Percentiles rank a stretch among this genome's conserved stretches.
Conservation (phyloP, 2,329 filamentous ascomycete species). For the Pseudofabraea citricarpa region DNA sequence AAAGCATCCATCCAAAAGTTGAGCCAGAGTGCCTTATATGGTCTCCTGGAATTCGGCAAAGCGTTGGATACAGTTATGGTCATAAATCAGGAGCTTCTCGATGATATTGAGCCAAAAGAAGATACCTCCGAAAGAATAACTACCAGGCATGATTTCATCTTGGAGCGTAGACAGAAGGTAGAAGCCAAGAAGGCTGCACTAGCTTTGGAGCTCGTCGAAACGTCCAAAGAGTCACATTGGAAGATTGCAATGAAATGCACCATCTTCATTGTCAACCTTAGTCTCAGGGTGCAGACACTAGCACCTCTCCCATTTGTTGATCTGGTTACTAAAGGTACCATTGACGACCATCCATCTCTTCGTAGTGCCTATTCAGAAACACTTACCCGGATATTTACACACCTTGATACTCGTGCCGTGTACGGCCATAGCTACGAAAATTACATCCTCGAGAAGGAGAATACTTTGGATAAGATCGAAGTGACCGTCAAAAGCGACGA, state of each 20-base stretch:
- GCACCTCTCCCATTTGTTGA: constrained; percentile 79
- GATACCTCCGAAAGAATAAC: constrained; percentile 54
- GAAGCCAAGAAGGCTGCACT: constrained; percentile 79
- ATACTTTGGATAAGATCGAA: constrained; percentile 69
- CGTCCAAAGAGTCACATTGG: constrained; percentile 83
- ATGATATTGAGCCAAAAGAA: constrained; percentile 64
- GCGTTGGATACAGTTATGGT: constrained; percentile 83
- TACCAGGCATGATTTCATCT: constrained; percentile 68
- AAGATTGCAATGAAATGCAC: constrained; percentile 89
- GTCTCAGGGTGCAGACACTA: constrained; percentile 85
- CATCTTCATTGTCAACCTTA: constrained; percentile 85
- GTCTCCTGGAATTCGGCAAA: constrained; percentile 87
- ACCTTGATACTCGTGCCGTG: constrained; percentile 79
- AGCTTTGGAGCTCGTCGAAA: constrained; percentile 73
- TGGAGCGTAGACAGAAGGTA: constrained; percentile 69
- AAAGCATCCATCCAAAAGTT: constrained; percentile 93
- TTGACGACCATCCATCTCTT: constrained; percentile 85
- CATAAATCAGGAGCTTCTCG: constrained; percentile 65
- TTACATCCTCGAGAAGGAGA: constrained; percentile 76
- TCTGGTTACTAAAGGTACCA: constrained; percentile 74
- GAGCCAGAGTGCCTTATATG: constrained; percentile 74
- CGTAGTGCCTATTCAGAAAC: constrained; percentile 77
- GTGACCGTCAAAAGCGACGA: constrained; percentile 72
- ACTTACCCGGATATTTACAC: constrained; percentile 71
- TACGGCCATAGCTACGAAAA: constrained; percentile 85